A percentile compares a stretch with the other conserved stretches of the same genome.
Evolutionary conservation across 495 filamentous ascomycete species (phyloP).

Genomic region (Trichocladium antarcticum): DNA sequence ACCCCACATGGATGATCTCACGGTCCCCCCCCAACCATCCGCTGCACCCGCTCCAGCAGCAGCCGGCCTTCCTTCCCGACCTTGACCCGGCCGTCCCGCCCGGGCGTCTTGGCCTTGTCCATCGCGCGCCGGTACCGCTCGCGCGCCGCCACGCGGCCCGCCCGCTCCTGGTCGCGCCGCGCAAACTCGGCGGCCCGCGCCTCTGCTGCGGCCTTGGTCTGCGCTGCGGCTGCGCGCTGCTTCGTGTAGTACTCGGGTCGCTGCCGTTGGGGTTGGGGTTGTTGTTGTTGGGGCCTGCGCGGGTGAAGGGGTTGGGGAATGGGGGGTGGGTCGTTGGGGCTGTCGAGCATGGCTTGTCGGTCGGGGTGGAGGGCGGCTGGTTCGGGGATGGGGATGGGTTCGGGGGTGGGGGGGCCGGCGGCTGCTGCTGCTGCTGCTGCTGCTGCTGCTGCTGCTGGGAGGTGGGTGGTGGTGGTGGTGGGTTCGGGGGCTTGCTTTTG

Average conservation of each 20-base stretch:
- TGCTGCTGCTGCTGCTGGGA: conserved; percentile 1
- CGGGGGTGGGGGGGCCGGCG: conserved; percentile 5
- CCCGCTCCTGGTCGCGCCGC: conserved; percentile 42
- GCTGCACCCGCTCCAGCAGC: conserved; percentile 69
- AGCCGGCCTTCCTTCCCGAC: conserved; percentile 77
- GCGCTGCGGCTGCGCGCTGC: conserved; percentile 59
- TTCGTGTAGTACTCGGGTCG: conserved; percentile 59
- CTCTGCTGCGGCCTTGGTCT: conserved; percentile 48
- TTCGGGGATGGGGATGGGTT: conserved; percentile 36
- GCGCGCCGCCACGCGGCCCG: conserved; percentile 46
- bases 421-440: neutral
- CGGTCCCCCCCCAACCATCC: conserved; percentile 42
- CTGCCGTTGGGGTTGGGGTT: conserved; percentile 30
- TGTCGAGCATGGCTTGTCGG: conserved; percentile 51
- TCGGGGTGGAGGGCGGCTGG: conserved; percentile 69
- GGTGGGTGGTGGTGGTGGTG: conserved; percentile 3
- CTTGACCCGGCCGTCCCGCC: conserved; percentile 69
- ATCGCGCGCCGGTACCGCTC: conserved; percentile 57
- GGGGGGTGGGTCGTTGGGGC: conserved; percentile 52
- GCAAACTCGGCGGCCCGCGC: conserved; percentile 46
- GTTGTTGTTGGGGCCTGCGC: conserved; percentile 50
- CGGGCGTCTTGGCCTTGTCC: conserved; percentile 64
- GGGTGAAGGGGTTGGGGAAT: no score
- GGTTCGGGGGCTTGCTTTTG: conserved; percentile 15
- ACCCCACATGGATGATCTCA: no score